These are phyloP conservation scores for Hymenoscyphus salicellus DNA, from an alignment of 2,329 filamentous ascomycete genomes.

Conservation along the genomic window DNA sequence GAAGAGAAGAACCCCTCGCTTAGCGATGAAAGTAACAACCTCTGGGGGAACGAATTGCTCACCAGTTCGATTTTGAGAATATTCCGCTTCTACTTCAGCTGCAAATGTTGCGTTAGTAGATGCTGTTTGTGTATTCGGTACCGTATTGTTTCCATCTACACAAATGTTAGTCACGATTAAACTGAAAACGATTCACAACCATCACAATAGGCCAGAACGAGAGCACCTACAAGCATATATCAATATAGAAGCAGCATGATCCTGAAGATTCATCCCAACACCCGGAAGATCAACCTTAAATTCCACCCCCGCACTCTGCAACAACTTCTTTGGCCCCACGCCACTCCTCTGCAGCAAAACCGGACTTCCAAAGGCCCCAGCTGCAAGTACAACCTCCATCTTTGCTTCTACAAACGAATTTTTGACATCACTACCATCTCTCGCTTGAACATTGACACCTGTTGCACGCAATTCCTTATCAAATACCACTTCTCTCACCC, in stretches of 20 bases:
- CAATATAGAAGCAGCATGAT: neutral
- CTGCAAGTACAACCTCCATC: conserved; percentile 33
- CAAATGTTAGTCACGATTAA: too few relatives aligned
- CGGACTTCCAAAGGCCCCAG: conserved; percentile 31
- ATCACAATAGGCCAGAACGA: too few relatives aligned
- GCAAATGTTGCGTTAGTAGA: conserved; percentile 6
- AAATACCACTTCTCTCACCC: neutral
- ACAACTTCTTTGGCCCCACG: conserved; percentile 25
- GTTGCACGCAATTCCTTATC: neutral
- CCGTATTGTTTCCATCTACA: too few relatives aligned
- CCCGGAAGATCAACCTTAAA: conserved; percentile 21
- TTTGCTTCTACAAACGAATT: conserved; percentile 29
- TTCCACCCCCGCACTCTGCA: conserved; percentile 23
- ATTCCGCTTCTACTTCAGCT: neutral
- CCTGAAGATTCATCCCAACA: conserved; percentile 31
- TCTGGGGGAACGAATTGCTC: neutral
- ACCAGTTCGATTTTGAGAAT: conserved; percentile 3
- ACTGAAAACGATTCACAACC: too few relatives aligned
- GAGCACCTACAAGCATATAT: conserved; percentile 1
- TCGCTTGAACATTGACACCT: neutral
- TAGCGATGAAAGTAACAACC: neutral
- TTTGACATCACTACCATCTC: neutral
- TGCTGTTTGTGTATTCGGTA: neutral
- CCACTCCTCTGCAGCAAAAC: conserved; percentile 38
- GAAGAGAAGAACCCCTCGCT: neutral